These are phyloP conservation scores for Citrus mangshanensis DNA, from an alignment of 345 rosid genomes.

Conservation along the genomic window DNA sequence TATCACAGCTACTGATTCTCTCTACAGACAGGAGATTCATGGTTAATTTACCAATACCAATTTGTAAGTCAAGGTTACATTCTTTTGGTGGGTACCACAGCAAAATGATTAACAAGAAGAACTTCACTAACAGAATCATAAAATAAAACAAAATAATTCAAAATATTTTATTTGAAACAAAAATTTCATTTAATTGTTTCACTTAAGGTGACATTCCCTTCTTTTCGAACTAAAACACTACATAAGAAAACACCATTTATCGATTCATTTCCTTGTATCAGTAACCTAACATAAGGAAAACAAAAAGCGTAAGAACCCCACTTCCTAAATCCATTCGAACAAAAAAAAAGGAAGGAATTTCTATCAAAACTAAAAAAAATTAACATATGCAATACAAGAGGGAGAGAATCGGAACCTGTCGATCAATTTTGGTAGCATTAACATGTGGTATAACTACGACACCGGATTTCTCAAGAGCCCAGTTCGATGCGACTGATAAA, in stretches of 20 bases:
- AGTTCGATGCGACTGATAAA: slow-evolving; percentile 32
- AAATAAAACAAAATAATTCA: not conserved
- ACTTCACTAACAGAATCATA: not conserved
- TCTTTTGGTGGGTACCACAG: not conserved
- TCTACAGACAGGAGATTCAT: slow-evolving; percentile 24
- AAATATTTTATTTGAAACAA: not conserved
- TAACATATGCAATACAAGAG: not conserved
- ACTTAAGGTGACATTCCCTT: not conserved
- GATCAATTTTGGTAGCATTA: not conserved
- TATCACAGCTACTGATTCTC: slow-evolving; percentile 14
- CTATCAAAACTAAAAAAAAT: not conserved
- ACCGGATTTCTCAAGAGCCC: slow-evolving; percentile 37
- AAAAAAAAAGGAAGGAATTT: not conserved
- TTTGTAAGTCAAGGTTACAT: not conserved
- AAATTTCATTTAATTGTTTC: not conserved
- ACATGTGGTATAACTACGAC: slow-evolving; percentile 22
- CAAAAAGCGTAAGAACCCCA: not conserved
- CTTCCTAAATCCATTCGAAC: not conserved
- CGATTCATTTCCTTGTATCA: not conserved
- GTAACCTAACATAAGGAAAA: not conserved
- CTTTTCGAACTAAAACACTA: not conserved
- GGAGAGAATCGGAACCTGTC: slow-evolving; percentile 22
- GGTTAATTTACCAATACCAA: not conserved
- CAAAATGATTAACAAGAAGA: not conserved
- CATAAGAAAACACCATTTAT: not conserved